Base-by-base conservation (phyloP, 345 rosid genomes). In the Hypericum perforatum region DNA sequence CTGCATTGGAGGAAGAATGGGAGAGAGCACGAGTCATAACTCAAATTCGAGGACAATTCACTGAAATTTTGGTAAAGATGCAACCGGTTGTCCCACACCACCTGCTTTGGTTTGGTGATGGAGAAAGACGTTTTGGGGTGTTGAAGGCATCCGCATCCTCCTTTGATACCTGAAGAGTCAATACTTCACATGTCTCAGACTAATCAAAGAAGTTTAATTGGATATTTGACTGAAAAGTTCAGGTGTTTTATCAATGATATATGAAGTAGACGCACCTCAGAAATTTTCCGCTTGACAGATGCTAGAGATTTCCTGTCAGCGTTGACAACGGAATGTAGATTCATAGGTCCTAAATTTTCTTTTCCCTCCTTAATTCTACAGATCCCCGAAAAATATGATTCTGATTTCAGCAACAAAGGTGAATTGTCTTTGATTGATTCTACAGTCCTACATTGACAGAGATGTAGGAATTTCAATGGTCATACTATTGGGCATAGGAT, bases 281-380 rank as follows among this genome's bases (percentile, higher is more conserved):
- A 56, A 42, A 63, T 69, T 80, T 87, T 87, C 52, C 98, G 69
- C 63, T 92, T 92, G 55, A 87, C 69, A 52, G 85, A 78, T 60
- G 81, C 48, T 44, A 61, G 64, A 12, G 61, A 51, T 62, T 66
- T 69, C 49, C 50, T 76, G 65, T 73, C 66, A 37, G 62, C 57
- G 36, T 58, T 70, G 38, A 53, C 61, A 69, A 60, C 58, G 62
- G 76, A 49, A 58, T 51, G 68, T 42, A 45, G 56, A 59, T 32
- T 52, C 53, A 29, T 59, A 53, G 67, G 55, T 66, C 32, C 45
- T 6, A 52, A 60, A 49, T 53, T 66, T 29, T 54, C 61, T 51
- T 48, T 60, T 41, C 58, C 15, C 67, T 77, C 74, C 6, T 13
- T 51, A 45, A 47, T 71, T 65, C 61, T 71, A 61, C 64, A 57